These are phyloP conservation scores for Leptomonas pyrrhocoris DNA, from an alignment of 208 protist species.

Conservation along the genomic window DNA sequence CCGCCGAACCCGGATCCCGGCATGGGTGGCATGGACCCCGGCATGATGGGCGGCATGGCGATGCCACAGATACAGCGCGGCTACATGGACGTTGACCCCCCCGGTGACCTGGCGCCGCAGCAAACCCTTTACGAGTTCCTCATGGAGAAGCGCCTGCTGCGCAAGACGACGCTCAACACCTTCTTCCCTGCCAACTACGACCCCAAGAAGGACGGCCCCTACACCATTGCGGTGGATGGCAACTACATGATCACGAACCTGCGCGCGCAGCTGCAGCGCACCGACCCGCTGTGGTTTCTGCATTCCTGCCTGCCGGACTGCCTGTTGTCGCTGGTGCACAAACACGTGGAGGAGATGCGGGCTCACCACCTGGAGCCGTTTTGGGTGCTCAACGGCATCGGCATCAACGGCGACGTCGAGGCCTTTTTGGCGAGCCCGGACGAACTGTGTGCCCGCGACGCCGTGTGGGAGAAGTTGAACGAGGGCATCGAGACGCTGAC, in stretches of 20 bases:
- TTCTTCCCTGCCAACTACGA: conserved; percentile 61
- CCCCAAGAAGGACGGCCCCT: conserved; percentile 36
- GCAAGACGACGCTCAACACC: conserved; percentile 45
- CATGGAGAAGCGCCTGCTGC: conserved; percentile 53
- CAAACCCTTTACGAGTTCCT: conserved; percentile 67
- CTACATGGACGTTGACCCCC: conserved; percentile 25
- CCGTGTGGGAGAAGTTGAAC: conserved; percentile 72
- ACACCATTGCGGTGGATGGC: conserved; percentile 81
- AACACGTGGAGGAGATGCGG: conserved; percentile 73
- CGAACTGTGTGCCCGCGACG: conserved; percentile 58
- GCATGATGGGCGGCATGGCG: conserved; percentile 44
- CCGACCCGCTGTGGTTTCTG: conserved; percentile 84
- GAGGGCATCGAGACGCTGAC: conserved; percentile 48
- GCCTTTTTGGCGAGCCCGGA: conserved; percentile 66
- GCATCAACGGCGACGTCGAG: conserved; percentile 82
- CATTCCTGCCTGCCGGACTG: conserved; percentile 74
- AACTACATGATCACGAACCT: conserved; percentile 80
- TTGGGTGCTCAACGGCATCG: conserved; percentile 85
- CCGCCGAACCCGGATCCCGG: conserved; percentile 23
- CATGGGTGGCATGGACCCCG: conserved; percentile 24
- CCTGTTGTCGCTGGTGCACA: conserved; percentile 62
- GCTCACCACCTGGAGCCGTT: conserved; percentile 70
- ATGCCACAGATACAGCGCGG: conserved; percentile 37
- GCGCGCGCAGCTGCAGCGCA: conserved; percentile 54
- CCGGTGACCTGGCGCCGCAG: conserved; percentile 26